Evolutionary conservation across 208 protist species (phyloP), one percentile per base, ranked within the genome.

Genomic region (Crithidia sp.): DNA sequence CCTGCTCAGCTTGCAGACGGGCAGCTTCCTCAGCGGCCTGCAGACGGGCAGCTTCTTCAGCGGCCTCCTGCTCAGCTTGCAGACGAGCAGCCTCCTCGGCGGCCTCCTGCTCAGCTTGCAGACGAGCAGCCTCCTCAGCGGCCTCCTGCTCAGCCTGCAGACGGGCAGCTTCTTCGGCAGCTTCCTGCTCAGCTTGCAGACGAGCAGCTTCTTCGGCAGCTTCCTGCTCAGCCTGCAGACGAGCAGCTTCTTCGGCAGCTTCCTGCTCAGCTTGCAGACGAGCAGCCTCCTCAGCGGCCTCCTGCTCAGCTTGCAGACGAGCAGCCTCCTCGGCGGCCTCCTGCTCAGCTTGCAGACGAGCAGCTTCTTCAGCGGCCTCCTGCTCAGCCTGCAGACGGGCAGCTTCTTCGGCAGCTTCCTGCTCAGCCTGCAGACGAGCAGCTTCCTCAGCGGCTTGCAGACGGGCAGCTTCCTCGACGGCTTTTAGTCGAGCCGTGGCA

Each of bases 331-430:
- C 45, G 2, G 45, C 45, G 12, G 45, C 45, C 12, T 49, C 45
- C 12, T 49, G 45, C 45, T 49, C 50, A 36, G 67, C 69, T 39
- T 65, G 50, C 52, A 45, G 53, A 6, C 67, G 63, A 2, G 62
- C 70, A 7, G 53, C 55, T 43, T 69, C 63, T 43, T 73, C 57
- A 13, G 70, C 72, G 19, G 68, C 50, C 40, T 65, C 52, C 3
- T 50, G 43, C 59, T 82, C 65, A 7, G 28, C 64, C 9, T 16
- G 3, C 13, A 13, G 63, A 7, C 17, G 45, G 8, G 36, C 63
- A 8, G 7, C 49, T 12, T 67, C 62, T 43, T 67, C 61, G 13
- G 45, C 61, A 5, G 61, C 61, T 17, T 55, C 61, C 17, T 36
- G 41, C 41, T 50, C 61, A 5, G 61, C 61, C 8, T 10, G 3